Base-by-base conservation (phyloP, 495 filamentous ascomycete genomes). In the Symbiotaphrina buchneri region DNA sequence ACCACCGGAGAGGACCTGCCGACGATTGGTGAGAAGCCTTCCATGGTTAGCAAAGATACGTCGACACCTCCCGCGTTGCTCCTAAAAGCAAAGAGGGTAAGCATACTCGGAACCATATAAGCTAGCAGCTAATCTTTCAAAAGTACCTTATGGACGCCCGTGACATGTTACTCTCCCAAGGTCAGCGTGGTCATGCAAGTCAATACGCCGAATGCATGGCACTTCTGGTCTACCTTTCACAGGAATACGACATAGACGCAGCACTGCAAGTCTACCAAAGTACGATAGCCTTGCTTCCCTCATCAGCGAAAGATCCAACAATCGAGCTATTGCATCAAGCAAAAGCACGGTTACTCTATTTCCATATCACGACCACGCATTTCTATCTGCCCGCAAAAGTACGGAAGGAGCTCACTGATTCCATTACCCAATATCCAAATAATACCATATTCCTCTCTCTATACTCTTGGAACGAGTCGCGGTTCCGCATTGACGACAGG, bases 381-480 rank as follows among this genome's bases (percentile, higher is more conserved):
- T 55, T 65, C 4, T 76, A 74, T 51, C 68, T 65, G 38, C 74
- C 78, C 7, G 45, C 59, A 2, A 47, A 60, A 14, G 44, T 92
- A 30, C 73, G 76, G 22, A 43, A 54, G 13, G 44, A 65, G 3
- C 55, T 93, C 2, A 39, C 52, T 4, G 45, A 63, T 18, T 72
- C 69, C 37, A 48, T 87, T 19, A 31, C 36, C 3, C 40, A 54
- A 7, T 91, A 76, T 48, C 82, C 82, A 0, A 53, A 61, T 18
- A 93, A 92, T 54, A 79, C 73, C 1, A 61, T 82, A 21, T 74
- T 93, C 38, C 61, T 85, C 30, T 53, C 62, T 10, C 54, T 84
- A 10, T 73, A 71, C 45, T 56, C 63, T 6, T 82, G 70, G 70
- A 69, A 74, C 41, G 68, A 80, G 41, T 50, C 65, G 10, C 58